Percentiles rank a stretch among this genome's conserved stretches.
These are phyloP conservation scores for Cudoniella acicularis DNA, from an alignment of 495 filamentous ascomycete species.

Conservation along the genomic window DNA sequence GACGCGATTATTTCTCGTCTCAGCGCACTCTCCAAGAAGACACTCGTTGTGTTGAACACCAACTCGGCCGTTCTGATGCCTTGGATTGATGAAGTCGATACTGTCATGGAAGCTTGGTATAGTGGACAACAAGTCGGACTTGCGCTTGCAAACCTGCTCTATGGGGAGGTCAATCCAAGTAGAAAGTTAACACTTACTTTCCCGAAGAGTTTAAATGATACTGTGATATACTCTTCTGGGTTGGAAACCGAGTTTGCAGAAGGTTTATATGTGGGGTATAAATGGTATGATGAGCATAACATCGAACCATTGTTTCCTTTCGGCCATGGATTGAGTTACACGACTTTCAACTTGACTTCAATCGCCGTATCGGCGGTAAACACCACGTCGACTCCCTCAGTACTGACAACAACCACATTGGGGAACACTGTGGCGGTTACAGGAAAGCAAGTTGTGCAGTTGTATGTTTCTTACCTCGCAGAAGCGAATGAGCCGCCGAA, in stretches of 20 bases:
- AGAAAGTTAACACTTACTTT: not conserved
- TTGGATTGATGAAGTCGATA: not conserved
- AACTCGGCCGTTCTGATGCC: not conserved
- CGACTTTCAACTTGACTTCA: constrained; percentile 58
- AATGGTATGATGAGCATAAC: constrained; percentile 64
- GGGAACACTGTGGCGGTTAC: constrained; percentile 55
- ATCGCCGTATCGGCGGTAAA: constrained; percentile 36
- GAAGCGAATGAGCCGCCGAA: constrained; percentile 57
- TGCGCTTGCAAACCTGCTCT: not conserved
- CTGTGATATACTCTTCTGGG: not conserved
- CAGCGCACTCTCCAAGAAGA: not conserved
- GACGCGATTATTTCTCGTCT: not conserved
- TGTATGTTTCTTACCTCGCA: constrained; percentile 45
- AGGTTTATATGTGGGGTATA: constrained; percentile 65
- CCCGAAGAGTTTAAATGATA: not conserved
- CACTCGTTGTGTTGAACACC: not conserved
- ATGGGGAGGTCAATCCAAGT: not conserved
- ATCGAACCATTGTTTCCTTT: constrained; percentile 81
- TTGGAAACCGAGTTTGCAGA: constrained; percentile 39
- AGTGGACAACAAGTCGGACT: not conserved
- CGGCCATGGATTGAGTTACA: constrained; percentile 84
- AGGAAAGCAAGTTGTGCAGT: constrained; percentile 68
- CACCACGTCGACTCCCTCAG: constrained; percentile 39
- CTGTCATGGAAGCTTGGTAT: not conserved
- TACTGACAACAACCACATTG: constrained; percentile 35